A percentile compares a stretch with the other conserved stretches of the same genome.
Conservation (phyloP, 225 moss, liverwort and hornwort genomes). For the Pseudisothecium myosuroides region DNA sequence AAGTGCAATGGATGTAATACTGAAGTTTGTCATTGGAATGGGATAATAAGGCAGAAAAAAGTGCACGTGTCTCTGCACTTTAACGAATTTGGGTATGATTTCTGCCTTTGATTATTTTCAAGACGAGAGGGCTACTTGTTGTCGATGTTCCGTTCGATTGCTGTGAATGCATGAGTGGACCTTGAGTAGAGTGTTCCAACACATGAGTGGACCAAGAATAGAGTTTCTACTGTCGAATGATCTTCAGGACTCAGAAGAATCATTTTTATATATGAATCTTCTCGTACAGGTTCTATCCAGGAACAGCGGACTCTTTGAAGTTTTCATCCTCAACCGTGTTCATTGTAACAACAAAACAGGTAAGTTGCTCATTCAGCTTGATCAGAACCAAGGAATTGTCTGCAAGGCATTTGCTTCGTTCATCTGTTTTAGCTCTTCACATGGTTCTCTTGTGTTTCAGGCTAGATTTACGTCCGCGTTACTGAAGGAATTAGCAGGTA, state of each 20-base stretch:
- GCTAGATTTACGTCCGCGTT: conserved; percentile 72
- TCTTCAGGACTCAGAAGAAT: not conserved
- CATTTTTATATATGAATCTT: not conserved
- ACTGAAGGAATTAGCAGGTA: conserved; percentile 78
- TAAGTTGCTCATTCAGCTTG: not conserved
- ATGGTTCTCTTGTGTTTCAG: conserved; percentile 14
- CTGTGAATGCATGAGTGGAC: not conserved
- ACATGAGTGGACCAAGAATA: not conserved
- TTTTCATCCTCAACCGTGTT: conserved; percentile 69
- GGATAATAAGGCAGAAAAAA: not conserved
- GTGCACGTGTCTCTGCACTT: not conserved
- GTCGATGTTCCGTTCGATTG: not conserved
- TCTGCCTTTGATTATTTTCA: not conserved
- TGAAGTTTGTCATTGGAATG: not conserved
- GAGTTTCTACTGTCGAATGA: not conserved
- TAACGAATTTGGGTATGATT: not conserved
- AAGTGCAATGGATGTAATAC: not conserved
- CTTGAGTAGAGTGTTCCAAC: not conserved
- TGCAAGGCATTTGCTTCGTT: not conserved
- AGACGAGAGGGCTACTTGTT: not conserved
- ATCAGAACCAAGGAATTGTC: not conserved
- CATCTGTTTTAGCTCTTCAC: not conserved
- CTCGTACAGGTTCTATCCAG: conserved; percentile 74
- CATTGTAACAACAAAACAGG: conserved; percentile 98
- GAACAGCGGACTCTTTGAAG: conserved; percentile 66